Conservation (phyloP, 176 grass and related monocot genomes). For the Avena eriantha region DNA sequence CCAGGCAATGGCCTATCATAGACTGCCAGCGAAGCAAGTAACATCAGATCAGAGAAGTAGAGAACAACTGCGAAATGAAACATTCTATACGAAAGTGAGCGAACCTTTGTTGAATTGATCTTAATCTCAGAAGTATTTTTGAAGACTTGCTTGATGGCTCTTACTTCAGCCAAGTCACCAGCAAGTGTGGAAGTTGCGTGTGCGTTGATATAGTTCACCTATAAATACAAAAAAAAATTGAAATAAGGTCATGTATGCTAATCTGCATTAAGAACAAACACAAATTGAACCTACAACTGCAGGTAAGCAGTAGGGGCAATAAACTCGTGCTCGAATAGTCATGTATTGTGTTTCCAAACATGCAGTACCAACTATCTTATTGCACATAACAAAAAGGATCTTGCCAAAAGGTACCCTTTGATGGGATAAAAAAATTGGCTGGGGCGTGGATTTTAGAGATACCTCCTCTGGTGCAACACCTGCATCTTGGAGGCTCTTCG, state of each 20-base stretch:
- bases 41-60: slow-evolving; percentile 3
- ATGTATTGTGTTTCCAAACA: background rate
- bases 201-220: slow-evolving; percentile 77
- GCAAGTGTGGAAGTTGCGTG: slow-evolving; percentile 77
- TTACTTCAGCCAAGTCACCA: slow-evolving; percentile 66
- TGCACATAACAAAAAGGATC: background rate
- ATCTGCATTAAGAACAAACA: slow-evolving; percentile 20
- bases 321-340: background rate
- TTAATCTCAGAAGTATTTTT: slow-evolving; percentile 61
- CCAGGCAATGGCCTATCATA: slow-evolving; percentile 72
- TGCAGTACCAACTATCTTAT: background rate
- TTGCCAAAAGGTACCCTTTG: background rate
- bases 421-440: slow-evolving; percentile 8
- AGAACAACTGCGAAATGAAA: background rate
- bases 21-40: slow-evolving; percentile 46
- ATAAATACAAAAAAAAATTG: slow-evolving; percentile 8
- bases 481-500: slow-evolving; percentile 59
- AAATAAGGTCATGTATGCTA: background rate
- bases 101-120: slow-evolving; percentile 76
- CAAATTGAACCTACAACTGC: slow-evolving; percentile 9
- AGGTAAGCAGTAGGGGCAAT: background rate
- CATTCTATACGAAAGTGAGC: slow-evolving; percentile 22
- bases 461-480: slow-evolving; percentile 77
- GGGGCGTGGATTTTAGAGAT: slow-evolving; percentile 3
- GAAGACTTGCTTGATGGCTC: slow-evolving; percentile 65